phyloP scores from a whole-genome alignment of 2,329 filamentous ascomycete species.

The Aspergillus intermedius region DNA sequence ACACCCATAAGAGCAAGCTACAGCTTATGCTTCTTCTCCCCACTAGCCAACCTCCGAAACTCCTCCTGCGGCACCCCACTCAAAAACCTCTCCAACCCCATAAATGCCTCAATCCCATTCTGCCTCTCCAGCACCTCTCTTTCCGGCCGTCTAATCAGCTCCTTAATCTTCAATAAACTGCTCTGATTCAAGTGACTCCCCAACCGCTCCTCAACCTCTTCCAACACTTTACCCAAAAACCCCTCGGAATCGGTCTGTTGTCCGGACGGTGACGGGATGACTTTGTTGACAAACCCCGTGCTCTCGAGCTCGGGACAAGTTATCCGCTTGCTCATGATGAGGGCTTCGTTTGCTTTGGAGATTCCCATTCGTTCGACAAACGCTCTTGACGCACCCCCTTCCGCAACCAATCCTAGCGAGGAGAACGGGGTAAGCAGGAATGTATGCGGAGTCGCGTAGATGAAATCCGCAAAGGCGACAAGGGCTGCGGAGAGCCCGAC shows the following conservation, averaged over 20 bases:
- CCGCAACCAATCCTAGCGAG: constrained; percentile 80
- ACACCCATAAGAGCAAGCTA: constrained; percentile 35
- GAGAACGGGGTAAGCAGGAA: constrained; percentile 90
- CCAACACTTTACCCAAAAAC: constrained; percentile 66
- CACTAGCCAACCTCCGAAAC: constrained; percentile 75
- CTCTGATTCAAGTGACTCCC: constrained; percentile 74
- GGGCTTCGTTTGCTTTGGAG: constrained; percentile 79
- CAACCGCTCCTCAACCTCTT: constrained; percentile 73
- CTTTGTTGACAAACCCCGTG: constrained; percentile 78
- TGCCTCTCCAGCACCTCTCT: constrained; percentile 66
- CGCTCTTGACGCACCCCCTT: constrained; percentile 72
- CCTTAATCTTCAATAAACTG: constrained; percentile 78
- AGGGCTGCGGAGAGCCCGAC: constrained; percentile 83
- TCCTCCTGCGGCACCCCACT: constrained; percentile 78
- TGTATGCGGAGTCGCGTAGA: constrained; percentile 74
- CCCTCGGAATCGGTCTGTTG: constrained; percentile 56
- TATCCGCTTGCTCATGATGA: constrained; percentile 83
- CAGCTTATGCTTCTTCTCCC: constrained; percentile 92
- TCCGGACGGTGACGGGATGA: constrained; percentile 56
- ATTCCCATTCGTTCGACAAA: constrained; percentile 76
- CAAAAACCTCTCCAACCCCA: constrained; percentile 72
- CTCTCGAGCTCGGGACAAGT: constrained; percentile 63
- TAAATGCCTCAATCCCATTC: constrained; percentile 79
- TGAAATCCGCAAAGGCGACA: constrained; percentile 78
- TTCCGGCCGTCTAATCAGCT: constrained; percentile 68